Percentiles rank a stretch among this genome's conserved stretches.
These are phyloP conservation scores for Sporormia fimetaria DNA, from an alignment of 495 filamentous ascomycete genomes.

Conservation along the genomic window DNA sequence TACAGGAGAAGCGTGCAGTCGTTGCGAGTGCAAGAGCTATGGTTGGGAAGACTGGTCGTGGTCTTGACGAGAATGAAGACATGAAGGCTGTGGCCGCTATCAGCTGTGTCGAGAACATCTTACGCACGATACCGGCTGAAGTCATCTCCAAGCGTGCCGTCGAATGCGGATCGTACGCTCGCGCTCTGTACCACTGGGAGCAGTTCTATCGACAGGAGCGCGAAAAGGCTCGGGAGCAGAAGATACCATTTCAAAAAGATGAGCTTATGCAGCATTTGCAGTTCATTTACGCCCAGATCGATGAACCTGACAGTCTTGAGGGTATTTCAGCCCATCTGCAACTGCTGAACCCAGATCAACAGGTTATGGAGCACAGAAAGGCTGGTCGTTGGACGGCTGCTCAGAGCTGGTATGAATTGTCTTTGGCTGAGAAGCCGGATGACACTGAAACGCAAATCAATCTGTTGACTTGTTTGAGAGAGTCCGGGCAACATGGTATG, in stretches of 20 bases:
- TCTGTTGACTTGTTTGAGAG: slow-evolving; percentile 77
- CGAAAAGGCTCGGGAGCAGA: slow-evolving; percentile 31
- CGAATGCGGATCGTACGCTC: slow-evolving; percentile 82
- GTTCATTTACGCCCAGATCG: slow-evolving; percentile 89
- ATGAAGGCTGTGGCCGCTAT: slow-evolving; percentile 39
- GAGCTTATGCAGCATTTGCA: slow-evolving; percentile 66
- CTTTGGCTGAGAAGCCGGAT: slow-evolving; percentile 64
- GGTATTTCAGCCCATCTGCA: slow-evolving; percentile 80
- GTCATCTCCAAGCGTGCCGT: slow-evolving; percentile 74
- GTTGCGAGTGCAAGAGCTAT: slow-evolving; percentile 26
- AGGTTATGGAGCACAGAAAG: slow-evolving; percentile 82
- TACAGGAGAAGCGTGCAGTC: slow-evolving; percentile 64
- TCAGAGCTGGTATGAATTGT: slow-evolving; percentile 93
- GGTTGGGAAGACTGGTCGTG: slow-evolving; percentile 26
- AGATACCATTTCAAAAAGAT: slow-evolving; percentile 21
- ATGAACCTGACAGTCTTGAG: slow-evolving; percentile 93
- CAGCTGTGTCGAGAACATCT: slow-evolving; percentile 48
- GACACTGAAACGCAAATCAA: slow-evolving; percentile 69
- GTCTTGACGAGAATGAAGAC: slow-evolving; percentile 30
- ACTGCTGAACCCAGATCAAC: slow-evolving; percentile 75
- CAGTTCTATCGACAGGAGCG: slow-evolving; percentile 64
- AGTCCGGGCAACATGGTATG: slow-evolving; percentile 81
- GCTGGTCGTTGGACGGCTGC: slow-evolving; percentile 95
- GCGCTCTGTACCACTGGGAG: slow-evolving; percentile 89
- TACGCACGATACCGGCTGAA: slow-evolving; percentile 69